Base-by-base conservation (phyloP, 176 grass and related monocot genomes). In the Aegilops speltoides region DNA sequence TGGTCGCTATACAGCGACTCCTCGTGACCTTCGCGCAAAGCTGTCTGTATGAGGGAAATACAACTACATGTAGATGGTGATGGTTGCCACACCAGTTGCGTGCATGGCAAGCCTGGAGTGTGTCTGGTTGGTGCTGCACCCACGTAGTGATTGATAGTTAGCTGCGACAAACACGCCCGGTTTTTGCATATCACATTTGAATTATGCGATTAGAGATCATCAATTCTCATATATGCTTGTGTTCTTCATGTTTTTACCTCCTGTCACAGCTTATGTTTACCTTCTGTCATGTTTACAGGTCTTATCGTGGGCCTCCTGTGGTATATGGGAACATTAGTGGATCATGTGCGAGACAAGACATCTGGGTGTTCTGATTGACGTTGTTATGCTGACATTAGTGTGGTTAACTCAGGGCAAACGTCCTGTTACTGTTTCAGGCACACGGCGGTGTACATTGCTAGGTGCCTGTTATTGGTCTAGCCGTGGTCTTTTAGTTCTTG, bases 371-470 rank as follows among this genome's bases (percentile, higher is more conserved):
- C 71, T 73, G 50, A 82, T 79, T 68, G 68, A 88, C 78, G 36
- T 85, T 86, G 40, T 83, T 79, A 73, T 83, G 57, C 83, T 92
- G 45, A 89, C 57, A 75, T 71, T 79, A 37, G 78, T 86, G 23
- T 86, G 72, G 73, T 76, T 86, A 83, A 86, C 64, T 73, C 65
- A 52, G 73, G 79, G 79, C 54, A 8, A 88, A 79, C 16, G 33
- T 45, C 83, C 65, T 57, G 2, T 69, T 67, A 43, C 59, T 65
- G 59, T 66, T 78, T 46, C 41, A 68, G 81, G 85, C 68, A 56
- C 60, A 72, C 20, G 60, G 60, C 71, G 63, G 80, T 80, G 89
- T 83, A 87, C 79, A 87, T 80, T 87, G 72, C 85, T 91, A 87
- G 89, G 85, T 84, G 89, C 68, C 85, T 91, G 69, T 80, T 84